Evolutionary conservation across 2,329 filamentous ascomycete genomes (phyloP).

Genomic region (Helicocarpus griseus): DNA sequence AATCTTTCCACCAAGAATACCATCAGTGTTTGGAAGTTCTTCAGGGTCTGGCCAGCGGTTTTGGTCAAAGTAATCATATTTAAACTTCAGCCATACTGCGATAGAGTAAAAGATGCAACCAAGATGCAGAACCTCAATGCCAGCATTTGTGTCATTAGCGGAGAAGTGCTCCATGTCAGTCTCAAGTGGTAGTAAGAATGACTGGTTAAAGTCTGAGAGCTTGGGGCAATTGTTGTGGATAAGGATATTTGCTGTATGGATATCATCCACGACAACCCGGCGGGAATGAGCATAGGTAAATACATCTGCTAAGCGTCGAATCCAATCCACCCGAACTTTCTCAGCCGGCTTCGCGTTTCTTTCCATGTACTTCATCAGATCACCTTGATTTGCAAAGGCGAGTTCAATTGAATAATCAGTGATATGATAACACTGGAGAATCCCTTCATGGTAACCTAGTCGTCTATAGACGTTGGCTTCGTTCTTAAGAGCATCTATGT

Average conservation of each 20-base stretch:
- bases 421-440: neutral
- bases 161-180: conserved; percentile 4
- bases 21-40: conserved; percentile 6
- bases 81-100: conserved; percentile 4
- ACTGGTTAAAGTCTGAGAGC: neutral
- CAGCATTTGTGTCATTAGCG: neutral
- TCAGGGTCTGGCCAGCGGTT: conserved; percentile 2
- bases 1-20: conserved; percentile 4
- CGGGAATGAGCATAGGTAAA: conserved; percentile 3
- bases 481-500: neutral
- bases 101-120: conserved; percentile 5
- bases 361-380: conserved; percentile 2
- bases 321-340: neutral
- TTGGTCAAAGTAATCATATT: conserved; percentile 7
- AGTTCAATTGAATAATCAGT: neutral
- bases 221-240: neutral
- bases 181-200: neutral
- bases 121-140: neutral
- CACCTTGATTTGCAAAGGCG: conserved; percentile 1
- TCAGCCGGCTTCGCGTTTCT: neutral
- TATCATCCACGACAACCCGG: conserved; percentile 1
- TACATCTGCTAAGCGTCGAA: neutral
- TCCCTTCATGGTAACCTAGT: neutral
- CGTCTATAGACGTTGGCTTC: neutral
- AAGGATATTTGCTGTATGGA: neutral